Base-by-base conservation (phyloP, 1,284 basidiomycete species). In the Sporisorium scitamineum region DNA sequence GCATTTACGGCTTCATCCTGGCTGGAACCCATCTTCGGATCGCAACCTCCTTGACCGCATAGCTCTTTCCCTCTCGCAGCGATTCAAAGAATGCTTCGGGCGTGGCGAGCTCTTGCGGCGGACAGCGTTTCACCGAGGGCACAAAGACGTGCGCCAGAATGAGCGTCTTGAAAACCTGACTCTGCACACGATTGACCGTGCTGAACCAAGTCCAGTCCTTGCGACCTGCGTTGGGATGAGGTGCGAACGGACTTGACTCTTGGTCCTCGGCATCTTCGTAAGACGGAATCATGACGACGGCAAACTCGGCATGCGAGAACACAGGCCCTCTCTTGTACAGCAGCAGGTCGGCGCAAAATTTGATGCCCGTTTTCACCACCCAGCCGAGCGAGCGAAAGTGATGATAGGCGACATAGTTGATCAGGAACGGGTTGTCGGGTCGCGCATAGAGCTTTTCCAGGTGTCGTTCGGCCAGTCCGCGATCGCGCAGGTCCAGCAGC, bases 321-420 rank as follows among this genome's bases (percentile, higher is more conserved):
- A 97, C 94, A 0, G 96, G 95, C 0, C 97, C 97, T 10, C 92
- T 90, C 66, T 95, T 95, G 86, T 99, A 99, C 32, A 99, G 87
- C 16, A 99, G 88, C 87, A 93, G 94, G 82, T 99, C 97, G 45
- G 92, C 92, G 83, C 95, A 97, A 86, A 99, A 99, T 86, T 99
- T 99, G 87, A 97, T 91, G 3, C 97, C 97, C 26, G 90, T 91
- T 85, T 95, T 94, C 69, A 97, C 92, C 18, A 97, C 93, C 97
- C 97, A 99, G n/a, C 97, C 97, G 5, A 99, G 89, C 2, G 95
- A 94, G 22, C 96, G 91, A 84, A 93, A 99, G 86, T 99, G 94
- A 85, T 99, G 96, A 83, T 96, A 97, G 8, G 90, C 91, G 54
- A 92, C 91, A 83, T 98, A 99, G 78, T 93, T 90, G 39, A 99